Conservation (phyloP, 106 monocot species). For the Narthecium ossifragum region DNA sequence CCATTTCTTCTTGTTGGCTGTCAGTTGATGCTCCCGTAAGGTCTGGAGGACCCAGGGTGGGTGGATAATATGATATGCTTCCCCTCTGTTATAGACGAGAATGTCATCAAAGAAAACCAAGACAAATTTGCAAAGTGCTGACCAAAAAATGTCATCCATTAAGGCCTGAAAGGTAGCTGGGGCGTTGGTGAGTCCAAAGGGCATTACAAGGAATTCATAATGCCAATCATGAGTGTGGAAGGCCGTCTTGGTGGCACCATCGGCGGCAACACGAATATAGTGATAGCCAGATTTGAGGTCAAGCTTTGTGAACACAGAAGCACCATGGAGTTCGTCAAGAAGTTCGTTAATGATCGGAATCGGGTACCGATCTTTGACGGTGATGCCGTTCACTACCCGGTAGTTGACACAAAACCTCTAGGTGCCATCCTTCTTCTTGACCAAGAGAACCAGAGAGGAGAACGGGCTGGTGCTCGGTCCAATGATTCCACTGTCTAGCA, state of each 20-base stretch:
- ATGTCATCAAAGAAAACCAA: conserved; percentile 5
- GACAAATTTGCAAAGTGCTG: background rate
- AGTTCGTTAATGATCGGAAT: conserved; percentile 8
- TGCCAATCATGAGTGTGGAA: conserved; percentile 1
- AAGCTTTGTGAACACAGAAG: background rate
- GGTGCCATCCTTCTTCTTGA: conserved; percentile 3
- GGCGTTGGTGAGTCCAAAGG: background rate
- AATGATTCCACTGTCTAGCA: background rate
- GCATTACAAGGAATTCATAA: conserved; percentile 1
- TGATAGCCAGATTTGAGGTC: conserved; percentile 1
- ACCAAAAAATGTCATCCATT: background rate
- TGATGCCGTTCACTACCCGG: background rate
- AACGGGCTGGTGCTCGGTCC: background rate
- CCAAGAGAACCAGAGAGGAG: background rate
- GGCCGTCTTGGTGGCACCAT: background rate
- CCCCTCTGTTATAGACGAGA: background rate
- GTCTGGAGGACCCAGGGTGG: background rate
- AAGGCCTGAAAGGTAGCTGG: background rate
- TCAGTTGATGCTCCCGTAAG: background rate
- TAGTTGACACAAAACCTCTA: conserved; percentile 8
- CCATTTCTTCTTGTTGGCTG: background rate
- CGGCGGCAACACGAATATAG: background rate
- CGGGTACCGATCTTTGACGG: background rate
- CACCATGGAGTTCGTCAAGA: background rate
- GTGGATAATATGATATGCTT: background rate